Evolutionary conservation across 1,284 basidiomycete genomes (phyloP), one percentile per base, ranked within the genome.

Genomic region (Naganishia liquefaciens): DNA sequence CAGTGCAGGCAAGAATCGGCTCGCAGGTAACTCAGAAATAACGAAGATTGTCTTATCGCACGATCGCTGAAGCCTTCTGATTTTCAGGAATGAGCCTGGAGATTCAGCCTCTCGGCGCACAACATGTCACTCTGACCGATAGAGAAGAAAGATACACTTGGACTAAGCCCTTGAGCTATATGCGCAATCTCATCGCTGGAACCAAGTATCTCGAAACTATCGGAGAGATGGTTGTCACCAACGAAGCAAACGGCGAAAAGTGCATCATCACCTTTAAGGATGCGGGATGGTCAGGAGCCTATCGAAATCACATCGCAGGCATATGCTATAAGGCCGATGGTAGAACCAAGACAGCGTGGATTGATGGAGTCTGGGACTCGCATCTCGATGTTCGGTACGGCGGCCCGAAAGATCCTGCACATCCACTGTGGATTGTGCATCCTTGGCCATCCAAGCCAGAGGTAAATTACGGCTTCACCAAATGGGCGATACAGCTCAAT

Each of bases 161-260:
- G 90, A 87, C 84, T 55, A 88, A 88, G 68, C 91, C 91, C 0
- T 91, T 89, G 1, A 90, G 89, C 1, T 93, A 92, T 77, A 87
- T 93, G 82, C 82, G 91, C 67, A 93, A 93, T 77, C 81, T 94
- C 64, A 87, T 93, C 85, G 87, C 91, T 76, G 91, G 91, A 25
- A 88, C 88, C 21, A 93, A 93, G 73, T 94, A 93, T 76, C 83
- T 94, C 42, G 91, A 93, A 67, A 71, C 76, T 87, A 91, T 76
- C 81, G 84, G 66, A 86, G 91, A 68, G 84, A 87, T 91, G 84
- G 83, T 81, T 23, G 86, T 94, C 52, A 83, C 84, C 68, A 90
- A 90, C 70, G 80, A 77, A 2, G 79, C 79, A 23, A 84, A 82
- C 19, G 81, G 83, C 13, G 73, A 75, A 43, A 79, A 80, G 33